Conservation (phyloP, 1,139 yeast species). For the Debaryomyces coudertii region DNA sequence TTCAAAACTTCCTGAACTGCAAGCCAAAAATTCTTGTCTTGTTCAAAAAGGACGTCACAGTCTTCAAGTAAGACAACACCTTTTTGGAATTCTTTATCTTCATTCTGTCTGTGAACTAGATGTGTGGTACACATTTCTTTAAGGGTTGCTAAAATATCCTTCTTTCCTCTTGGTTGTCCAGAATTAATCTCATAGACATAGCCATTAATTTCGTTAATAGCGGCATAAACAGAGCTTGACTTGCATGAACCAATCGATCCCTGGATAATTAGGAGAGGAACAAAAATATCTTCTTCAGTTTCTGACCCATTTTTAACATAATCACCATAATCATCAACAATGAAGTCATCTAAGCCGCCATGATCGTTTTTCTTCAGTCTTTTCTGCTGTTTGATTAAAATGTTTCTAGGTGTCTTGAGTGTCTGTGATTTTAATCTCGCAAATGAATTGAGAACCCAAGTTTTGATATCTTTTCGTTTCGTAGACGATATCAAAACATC, state of each 20-base stretch:
- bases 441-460: conserved; percentile 58
- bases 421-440: conserved; percentile 37
- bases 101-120: conserved; percentile 58
- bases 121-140: conserved; percentile 87
- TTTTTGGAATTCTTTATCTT: conserved; percentile 48
- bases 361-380: conserved; percentile 32
- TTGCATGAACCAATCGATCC: conserved; percentile 84
- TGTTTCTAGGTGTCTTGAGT: conserved; percentile 34
- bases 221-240: conserved; percentile 72
- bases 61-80: conserved; percentile 84
- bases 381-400: conserved; percentile 26
- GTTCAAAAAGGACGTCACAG: conserved; percentile 79
- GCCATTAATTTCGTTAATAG: conserved; percentile 64
- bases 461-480: conserved; percentile 27
- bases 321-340: conserved; percentile 32
- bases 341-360: conserved; percentile 25
- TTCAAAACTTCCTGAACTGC: conserved; percentile 66
- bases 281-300: conserved; percentile 43
- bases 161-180: conserved; percentile 70
- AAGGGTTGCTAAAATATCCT: conserved; percentile 65
- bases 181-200: conserved; percentile 84
- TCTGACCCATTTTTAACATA: conserved; percentile 19
- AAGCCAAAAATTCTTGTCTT: conserved; percentile 80
- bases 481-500: conserved; percentile 39
- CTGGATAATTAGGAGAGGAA: conserved; percentile 65